phyloP scores from a whole-genome alignment of 805 yeast species.

The Candida easanensis region DNA sequence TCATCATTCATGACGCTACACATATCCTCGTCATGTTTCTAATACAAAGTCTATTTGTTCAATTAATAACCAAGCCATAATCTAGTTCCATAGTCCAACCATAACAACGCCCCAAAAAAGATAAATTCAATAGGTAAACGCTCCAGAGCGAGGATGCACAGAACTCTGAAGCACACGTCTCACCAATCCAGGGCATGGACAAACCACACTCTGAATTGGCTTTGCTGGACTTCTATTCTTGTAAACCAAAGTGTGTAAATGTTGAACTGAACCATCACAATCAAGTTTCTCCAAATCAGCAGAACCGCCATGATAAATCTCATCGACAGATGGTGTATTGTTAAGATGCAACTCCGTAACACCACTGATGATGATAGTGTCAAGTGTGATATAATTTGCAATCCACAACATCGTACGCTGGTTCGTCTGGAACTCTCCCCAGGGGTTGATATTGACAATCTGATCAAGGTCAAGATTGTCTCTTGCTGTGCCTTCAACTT shows the following conservation, averaged over 20 bases:
- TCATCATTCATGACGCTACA: background rate
- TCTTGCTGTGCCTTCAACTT: background rate
- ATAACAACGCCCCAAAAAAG: background rate
- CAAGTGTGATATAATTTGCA: background rate
- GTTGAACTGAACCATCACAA: constrained; percentile 9
- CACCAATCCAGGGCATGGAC: constrained; percentile 5
- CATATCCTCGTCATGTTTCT: background rate
- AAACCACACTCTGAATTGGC: constrained; percentile 14
- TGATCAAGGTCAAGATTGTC: background rate
- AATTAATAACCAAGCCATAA: background rate
- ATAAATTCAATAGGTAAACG: constrained; percentile 2
- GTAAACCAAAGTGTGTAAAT: constrained; percentile 8
- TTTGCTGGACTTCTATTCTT: background rate
- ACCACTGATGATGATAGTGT: constrained; percentile 6
- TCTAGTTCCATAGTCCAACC: background rate
- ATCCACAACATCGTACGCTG: background rate
- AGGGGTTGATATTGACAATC: background rate
- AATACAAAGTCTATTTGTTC: background rate
- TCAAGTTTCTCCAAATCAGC: constrained; percentile 12
- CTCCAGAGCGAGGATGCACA: constrained; percentile 2
- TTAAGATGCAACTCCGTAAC: constrained; percentile 1
- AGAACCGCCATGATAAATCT: constrained; percentile 14
- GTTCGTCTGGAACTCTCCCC: background rate
- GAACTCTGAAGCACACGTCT: constrained; percentile 5
- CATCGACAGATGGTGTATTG: constrained; percentile 4